phyloP scores from a whole-genome alignment of 164 flowering plant species.

The Tinospora cordifolia region DNA sequence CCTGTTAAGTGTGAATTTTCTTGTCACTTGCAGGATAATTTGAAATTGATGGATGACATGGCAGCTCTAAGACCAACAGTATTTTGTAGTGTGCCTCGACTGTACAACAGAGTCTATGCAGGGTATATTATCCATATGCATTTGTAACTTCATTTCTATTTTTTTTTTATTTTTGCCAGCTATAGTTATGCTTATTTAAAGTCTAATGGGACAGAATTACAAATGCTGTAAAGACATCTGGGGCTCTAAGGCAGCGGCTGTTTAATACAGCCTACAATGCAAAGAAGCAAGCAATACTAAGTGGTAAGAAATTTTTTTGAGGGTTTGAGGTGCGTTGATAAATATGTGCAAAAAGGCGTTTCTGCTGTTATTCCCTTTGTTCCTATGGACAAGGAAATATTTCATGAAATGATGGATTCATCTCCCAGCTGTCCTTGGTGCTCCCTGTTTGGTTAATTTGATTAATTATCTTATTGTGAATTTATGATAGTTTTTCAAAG shows the following conservation, averaged over 20 bases:
- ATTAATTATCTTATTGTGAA: too few species aligned
- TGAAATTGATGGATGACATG: conserved; percentile 93
- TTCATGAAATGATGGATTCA: not conserved
- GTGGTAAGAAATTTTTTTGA: conserved; percentile 39
- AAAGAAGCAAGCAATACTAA: conserved; percentile 81
- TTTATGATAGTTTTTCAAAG: too few species aligned
- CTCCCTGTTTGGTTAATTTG: too few species aligned
- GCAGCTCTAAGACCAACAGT: conserved; percentile 82
- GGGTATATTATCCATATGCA: conserved; percentile 28
- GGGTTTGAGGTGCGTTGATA: not conserved
- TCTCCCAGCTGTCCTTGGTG: too few species aligned
- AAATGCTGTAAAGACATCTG: conserved; percentile 85
- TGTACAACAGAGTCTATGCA: conserved; percentile 81
- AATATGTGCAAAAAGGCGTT: not conserved
- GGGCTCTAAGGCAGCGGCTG: conserved; percentile 66
- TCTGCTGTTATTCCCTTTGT: not conserved
- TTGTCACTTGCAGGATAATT: conserved; percentile 58
- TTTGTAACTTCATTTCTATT: not conserved
- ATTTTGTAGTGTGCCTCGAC: conserved; percentile 92
- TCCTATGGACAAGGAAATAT: not conserved
- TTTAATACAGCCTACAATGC: conserved; percentile 89
- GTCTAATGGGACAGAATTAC: conserved; percentile 42
- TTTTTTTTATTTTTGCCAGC: conserved; percentile 1
- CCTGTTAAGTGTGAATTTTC: not conserved
- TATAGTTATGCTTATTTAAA: not conserved